Percentiles rank a stretch among this genome's conserved stretches.
phyloP scores from a whole-genome alignment of 495 filamentous ascomycete genomes.

The Penicillium roqueforti region DNA sequence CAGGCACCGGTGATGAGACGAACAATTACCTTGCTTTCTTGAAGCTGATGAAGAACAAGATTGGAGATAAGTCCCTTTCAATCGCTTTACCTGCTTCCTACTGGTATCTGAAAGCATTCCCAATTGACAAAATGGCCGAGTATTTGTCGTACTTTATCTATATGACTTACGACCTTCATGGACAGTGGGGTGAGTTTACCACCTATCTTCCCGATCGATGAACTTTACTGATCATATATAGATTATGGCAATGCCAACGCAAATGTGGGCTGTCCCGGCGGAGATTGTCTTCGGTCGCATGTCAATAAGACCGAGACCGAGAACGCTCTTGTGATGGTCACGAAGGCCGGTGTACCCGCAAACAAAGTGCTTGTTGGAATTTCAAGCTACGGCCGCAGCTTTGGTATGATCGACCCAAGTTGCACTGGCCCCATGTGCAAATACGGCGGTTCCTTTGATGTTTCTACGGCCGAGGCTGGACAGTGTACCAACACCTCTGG shows the following conservation, averaged over 20 bases:
- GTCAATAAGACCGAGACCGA: conserved; percentile 10
- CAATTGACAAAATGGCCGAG: conserved; percentile 18
- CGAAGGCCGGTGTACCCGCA: conserved; percentile 44
- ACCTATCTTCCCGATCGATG: no score
- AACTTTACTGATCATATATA: no score
- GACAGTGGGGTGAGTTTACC: conserved; percentile 27
- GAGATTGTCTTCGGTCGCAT: conserved; percentile 37
- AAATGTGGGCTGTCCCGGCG: conserved; percentile 27
- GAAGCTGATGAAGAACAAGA: conserved; percentile 2
- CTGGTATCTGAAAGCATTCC: conserved; percentile 33
- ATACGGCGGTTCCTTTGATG: no score
- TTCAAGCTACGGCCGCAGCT: neutral
- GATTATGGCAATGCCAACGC: conserved; percentile 6
- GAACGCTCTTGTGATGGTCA: conserved; percentile 32
- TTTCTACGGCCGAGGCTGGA: no score
- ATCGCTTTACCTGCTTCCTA: conserved; percentile 25
- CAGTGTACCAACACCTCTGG: no score
- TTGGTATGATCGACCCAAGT: neutral
- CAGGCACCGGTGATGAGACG: conserved; percentile 23
- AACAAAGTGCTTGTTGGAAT: conserved; percentile 29
- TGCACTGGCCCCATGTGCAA: no score
- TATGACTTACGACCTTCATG: conserved; percentile 39
- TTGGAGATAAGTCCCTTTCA: conserved; percentile 7
- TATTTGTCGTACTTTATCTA: conserved; percentile 32
- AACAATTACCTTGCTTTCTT: conserved; percentile 31